phyloP scores from a whole-genome alignment of 257 asterid genomes.

The Salvia hispanica region DNA sequence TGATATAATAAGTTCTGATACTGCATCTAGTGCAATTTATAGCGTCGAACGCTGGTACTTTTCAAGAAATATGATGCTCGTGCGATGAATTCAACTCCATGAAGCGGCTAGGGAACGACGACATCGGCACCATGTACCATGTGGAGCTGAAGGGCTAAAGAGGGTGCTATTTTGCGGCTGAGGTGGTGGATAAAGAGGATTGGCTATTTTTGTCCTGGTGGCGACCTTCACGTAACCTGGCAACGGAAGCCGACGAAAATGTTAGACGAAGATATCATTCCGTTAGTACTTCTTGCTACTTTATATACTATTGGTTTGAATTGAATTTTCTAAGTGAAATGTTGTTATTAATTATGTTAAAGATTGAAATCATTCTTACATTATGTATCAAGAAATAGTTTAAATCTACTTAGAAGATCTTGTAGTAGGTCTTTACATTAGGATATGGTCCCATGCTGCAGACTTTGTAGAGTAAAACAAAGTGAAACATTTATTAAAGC shows the following conservation, averaged over 20 bases:
- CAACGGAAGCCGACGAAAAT: conserved; percentile 65
- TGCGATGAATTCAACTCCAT: conserved; percentile 54
- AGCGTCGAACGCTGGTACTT: background rate
- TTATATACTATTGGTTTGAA: background rate
- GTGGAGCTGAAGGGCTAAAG: conserved; percentile 57
- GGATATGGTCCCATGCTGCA: conserved; percentile 16
- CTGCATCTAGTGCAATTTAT: background rate
- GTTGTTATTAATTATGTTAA: background rate
- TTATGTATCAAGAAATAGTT: background rate
- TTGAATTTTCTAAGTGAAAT: background rate
- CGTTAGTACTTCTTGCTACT: conserved; percentile 42
- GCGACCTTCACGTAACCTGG: conserved; percentile 80
- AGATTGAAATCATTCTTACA: background rate
- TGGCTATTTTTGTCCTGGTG: conserved; percentile 80
- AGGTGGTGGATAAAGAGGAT: conserved; percentile 78
- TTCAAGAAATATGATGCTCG: conserved; percentile 27
- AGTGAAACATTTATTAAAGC: conserved; percentile 15
- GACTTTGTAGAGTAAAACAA: conserved; percentile 22
- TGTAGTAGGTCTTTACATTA: background rate
- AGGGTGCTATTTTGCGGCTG: conserved; percentile 64
- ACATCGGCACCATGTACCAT: conserved; percentile 71
- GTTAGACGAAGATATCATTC: conserved; percentile 59
- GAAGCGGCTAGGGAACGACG: conserved; percentile 73
- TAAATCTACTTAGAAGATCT: background rate
- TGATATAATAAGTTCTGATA: background rate